Conservation (phyloP, 345 rosid genomes). For the Hevea brasiliensis region DNA sequence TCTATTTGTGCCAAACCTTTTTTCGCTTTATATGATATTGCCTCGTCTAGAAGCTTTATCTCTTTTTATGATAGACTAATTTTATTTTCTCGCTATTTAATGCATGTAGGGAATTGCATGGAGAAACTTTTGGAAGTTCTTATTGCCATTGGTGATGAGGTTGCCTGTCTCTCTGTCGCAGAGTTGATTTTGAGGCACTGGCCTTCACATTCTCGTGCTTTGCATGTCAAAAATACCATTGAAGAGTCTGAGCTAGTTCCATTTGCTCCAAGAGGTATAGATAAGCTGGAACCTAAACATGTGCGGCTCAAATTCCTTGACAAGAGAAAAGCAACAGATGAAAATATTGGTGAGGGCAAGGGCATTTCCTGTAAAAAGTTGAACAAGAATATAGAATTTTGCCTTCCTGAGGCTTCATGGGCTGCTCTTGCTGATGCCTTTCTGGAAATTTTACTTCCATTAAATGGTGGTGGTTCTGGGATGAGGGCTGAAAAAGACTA, state of each 20-base stretch:
- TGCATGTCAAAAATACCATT: slow-evolving; percentile 72
- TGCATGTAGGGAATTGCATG: slow-evolving; percentile 93
- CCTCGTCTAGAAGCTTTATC: background rate
- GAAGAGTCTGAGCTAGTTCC: slow-evolving; percentile 76
- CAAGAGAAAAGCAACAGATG: slow-evolving; percentile 72
- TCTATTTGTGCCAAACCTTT: background rate
- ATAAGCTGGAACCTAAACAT: slow-evolving; percentile 85
- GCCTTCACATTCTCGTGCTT: slow-evolving; percentile 98
- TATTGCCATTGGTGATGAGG: slow-evolving; percentile 98
- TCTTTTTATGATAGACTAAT: background rate
- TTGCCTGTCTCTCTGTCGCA: slow-evolving; percentile 88
- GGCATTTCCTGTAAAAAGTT: slow-evolving; percentile 52
- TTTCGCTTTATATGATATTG: background rate
- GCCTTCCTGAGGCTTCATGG: slow-evolving; percentile 72
- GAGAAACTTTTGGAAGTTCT: slow-evolving; percentile 97
- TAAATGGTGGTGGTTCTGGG: slow-evolving; percentile 38
- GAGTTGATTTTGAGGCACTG: slow-evolving; percentile 93
- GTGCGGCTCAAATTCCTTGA: slow-evolving; percentile 78
- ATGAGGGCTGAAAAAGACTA: slow-evolving; percentile 24
- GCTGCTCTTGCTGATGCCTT: slow-evolving; percentile 60
- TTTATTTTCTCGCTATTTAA: slow-evolving; percentile 9
- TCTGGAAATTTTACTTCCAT: slow-evolving; percentile 64
- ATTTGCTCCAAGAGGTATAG: slow-evolving; percentile 91
- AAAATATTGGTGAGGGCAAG: slow-evolving; percentile 41
- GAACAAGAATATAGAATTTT: slow-evolving; percentile 55